Base-by-base conservation (phyloP, 257 asterid genomes). In the Handroanthus guayacan region DNA sequence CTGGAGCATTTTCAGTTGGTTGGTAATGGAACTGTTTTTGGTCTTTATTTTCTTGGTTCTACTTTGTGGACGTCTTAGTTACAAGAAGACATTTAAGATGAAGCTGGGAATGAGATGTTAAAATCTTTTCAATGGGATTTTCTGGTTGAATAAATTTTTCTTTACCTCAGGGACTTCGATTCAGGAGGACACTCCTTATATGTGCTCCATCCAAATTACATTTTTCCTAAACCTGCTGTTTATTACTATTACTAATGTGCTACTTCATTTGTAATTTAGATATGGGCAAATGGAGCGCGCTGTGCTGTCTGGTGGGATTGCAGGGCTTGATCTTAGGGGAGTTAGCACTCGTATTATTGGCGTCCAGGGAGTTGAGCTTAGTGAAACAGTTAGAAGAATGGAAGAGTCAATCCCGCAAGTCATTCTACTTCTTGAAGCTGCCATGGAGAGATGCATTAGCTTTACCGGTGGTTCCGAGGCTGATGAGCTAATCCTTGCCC, bases 381-480 rank as follows among this genome's bases (percentile, higher is more conserved):
- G 99, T 80, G 99, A 95, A 82, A 87, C 99, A 48, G 97, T 95
- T 74, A 82, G 96, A 80, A 89, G 98, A 82, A 93, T 93, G 97
- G 98, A 95, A 88, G 99, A 95, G 85, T 87, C 99, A 57, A 88
- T 95, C 76, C 97, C 99, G 43, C 91, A 82, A 70, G 94, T 91
- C 84, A 90, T 93, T 85, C 79, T 91, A 58, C 91, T 89, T 65
- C 97, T 95, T 79, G 99, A 95, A 86, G 91, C 97, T 75, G 95
- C 99, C 75, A 95, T 87, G 11, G 98, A 95, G 79, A 89, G 99
- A 90, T 95, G 99, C 84, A 88, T 95, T 66, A 91, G 82, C 79
- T 90, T 95, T 62, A 95, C 98, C 45, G 98, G 98, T 71, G 99
- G 97, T 79, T 91, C 95, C 16, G 99, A 95, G 91, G 94, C 86